phyloP scores from a whole-genome alignment of 129 eudicot genomes.

The Dittrichia graveolens region DNA sequence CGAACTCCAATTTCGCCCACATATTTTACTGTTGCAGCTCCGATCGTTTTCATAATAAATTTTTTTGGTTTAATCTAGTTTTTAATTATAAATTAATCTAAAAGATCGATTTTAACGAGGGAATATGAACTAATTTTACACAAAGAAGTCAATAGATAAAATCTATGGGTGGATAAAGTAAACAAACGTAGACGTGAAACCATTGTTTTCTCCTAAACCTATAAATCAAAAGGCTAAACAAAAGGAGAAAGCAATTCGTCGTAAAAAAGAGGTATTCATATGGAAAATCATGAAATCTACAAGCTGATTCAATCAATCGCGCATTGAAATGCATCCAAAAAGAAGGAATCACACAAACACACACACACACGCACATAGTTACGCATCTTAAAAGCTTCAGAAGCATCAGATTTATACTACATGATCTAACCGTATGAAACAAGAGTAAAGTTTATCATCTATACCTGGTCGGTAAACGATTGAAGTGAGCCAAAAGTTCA shows the following conservation, averaged over 20 bases:
- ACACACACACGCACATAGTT: conserved; percentile 12
- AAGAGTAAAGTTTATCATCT: conserved; percentile 14
- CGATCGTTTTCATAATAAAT: neutral
- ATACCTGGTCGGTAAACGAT: conserved; percentile 93
- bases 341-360: conserved; percentile 14
- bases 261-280: conserved; percentile 2
- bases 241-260: neutral
- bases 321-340: conserved; percentile 10
- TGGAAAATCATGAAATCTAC: conserved; percentile 17
- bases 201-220: neutral
- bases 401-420: conserved; percentile 17
- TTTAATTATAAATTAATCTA: conserved; percentile 20
- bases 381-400: conserved; percentile 17
- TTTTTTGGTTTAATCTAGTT: neutral
- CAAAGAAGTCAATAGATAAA: conserved; percentile 13
- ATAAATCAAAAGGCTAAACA: conserved; percentile 2
- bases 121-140: neutral
- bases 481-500: conserved; percentile 93
- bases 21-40: conserved; percentile 4
- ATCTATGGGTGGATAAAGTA: neutral
- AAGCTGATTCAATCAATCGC: conserved; percentile 21
- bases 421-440: conserved; percentile 7
- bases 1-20: conserved; percentile 22
- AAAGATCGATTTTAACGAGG: conserved; percentile 16
- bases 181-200: conserved; percentile 13